phyloP scores from a whole-genome alignment of 1,139 yeast genomes.

The Lodderomyces theae region DNA sequence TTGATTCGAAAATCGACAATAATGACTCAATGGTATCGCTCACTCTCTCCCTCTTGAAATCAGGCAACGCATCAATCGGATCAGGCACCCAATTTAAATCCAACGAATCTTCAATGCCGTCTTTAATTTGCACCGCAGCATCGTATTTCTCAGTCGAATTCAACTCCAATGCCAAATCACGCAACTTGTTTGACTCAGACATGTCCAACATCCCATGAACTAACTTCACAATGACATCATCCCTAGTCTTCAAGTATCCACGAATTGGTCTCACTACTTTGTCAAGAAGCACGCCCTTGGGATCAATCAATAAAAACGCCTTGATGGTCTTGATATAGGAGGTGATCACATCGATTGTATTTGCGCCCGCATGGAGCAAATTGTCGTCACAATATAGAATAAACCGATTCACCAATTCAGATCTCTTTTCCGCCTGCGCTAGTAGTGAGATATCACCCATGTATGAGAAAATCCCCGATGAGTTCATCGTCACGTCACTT shows the following conservation, averaged over 20 bases:
- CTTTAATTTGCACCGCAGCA: conserved; percentile 8
- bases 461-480: conserved; percentile 17
- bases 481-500: conserved; percentile 9
- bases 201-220: conserved; percentile 71
- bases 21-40: conserved; percentile 71
- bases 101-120: conserved; percentile 32
- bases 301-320: conserved; percentile 76
- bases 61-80: conserved; percentile 90
- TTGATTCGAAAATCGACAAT: conserved; percentile 74
- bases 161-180: conserved; percentile 56
- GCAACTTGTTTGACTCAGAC: conserved; percentile 37
- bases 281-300: conserved; percentile 79
- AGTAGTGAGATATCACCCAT: conserved; percentile 20
- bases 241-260: conserved; percentile 61
- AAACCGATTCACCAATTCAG: conserved; percentile 55
- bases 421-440: conserved; percentile 42
- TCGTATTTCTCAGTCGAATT: conserved; percentile 11
- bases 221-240: conserved; percentile 67
- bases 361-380: conserved; percentile 77
- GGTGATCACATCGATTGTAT: conserved; percentile 70
- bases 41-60: conserved; percentile 63
- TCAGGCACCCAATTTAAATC: conserved; percentile 81
- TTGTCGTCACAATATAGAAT: conserved; percentile 46
- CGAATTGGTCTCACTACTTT: conserved; percentile 75
- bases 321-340: conserved; percentile 71